Evolutionary conservation across 2,329 filamentous ascomycete species (phyloP), one percentile per base, ranked within the genome.

Genomic region (Alternaria dauci): DNA sequence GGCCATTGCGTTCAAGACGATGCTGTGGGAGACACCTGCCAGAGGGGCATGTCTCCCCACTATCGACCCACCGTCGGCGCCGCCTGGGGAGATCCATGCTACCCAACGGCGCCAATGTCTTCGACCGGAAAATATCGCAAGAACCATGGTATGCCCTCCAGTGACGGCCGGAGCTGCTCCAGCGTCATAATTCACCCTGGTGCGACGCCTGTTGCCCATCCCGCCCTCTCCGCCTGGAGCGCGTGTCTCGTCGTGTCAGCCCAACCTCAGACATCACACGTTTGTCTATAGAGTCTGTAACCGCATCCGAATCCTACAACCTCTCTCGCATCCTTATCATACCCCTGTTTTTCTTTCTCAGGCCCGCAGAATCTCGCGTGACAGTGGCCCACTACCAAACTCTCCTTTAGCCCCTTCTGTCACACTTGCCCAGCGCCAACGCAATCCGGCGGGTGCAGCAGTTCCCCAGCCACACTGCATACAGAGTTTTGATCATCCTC

Each of bases 311-410:
- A 59, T 43, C 39, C 38, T 39, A 59, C 47, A 50, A n/a, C 12
- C 14, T 39, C 32, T 36, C 52, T 56, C 51, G 9, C 44, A 52
- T 59, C 34, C 50, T 56, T 55, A 58, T 52, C 63, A 23, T 26
- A 30, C 46, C 34, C 51, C 62, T 59, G 54, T 53, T 57, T 42
- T 47, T 20, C 52, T 56, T 52, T 42, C 23, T 38, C 41, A 55
- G 44, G 34, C 58, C 58, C 58, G 50, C 60, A 47, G 20, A 23
- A 14, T 52, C 64, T 70, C 67, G 66, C 62, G 52, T 67, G 67
- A 63, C 66, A 51, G 55, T 44, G 59, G 56, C 69, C 67, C 69
- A 71, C 63, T 59, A 50, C 63, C 51, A 51, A 53, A 58, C 57
- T 63, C 58, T 48, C 62, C 46, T 53, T 54, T 61, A 59, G 47